phyloP scores from a whole-genome alignment of 331 rosid species.

The Quercus tomentella region DNA sequence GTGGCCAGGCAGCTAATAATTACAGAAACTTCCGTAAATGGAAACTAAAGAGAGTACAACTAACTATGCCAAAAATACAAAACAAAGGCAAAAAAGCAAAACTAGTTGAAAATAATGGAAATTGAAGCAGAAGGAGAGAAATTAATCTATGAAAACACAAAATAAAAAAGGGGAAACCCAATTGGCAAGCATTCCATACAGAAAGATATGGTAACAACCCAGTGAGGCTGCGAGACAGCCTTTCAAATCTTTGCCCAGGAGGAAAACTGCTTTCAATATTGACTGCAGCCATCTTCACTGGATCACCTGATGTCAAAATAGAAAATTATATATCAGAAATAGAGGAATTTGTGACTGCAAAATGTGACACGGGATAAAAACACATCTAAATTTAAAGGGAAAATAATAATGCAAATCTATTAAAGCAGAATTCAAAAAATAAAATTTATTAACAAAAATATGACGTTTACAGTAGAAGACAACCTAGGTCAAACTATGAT shows the following conservation, averaged over 20 bases:
- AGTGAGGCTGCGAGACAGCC: constrained; percentile 53
- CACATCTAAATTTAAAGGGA: too few relatives aligned
- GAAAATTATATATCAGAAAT: not conserved
- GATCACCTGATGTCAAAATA: constrained; percentile 64
- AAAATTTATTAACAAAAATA: not conserved
- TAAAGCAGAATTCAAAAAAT: not conserved
- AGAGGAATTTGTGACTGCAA: not conserved
- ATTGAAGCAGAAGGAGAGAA: not conserved
- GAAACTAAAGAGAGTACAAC: not conserved
- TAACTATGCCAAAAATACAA: not conserved
- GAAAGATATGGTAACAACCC: constrained; percentile 72
- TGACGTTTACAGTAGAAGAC: not conserved
- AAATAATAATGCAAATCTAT: not conserved
- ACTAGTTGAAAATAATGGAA: not conserved
- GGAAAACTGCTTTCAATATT: constrained; percentile 51
- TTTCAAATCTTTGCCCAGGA: constrained; percentile 43
- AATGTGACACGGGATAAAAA: too few relatives aligned
- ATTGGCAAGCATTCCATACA: constrained; percentile 47
- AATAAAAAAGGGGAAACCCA: not conserved
- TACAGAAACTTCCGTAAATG: not conserved
- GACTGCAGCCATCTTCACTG: constrained; percentile 82
- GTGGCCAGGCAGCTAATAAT: not conserved
- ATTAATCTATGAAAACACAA: not conserved
- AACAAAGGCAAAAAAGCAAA: not conserved
- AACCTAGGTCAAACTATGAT: not conserved